These are phyloP conservation scores for Ustilago xerochloae DNA, from an alignment of 1,284 basidiomycete species.

Conservation along the genomic window DNA sequence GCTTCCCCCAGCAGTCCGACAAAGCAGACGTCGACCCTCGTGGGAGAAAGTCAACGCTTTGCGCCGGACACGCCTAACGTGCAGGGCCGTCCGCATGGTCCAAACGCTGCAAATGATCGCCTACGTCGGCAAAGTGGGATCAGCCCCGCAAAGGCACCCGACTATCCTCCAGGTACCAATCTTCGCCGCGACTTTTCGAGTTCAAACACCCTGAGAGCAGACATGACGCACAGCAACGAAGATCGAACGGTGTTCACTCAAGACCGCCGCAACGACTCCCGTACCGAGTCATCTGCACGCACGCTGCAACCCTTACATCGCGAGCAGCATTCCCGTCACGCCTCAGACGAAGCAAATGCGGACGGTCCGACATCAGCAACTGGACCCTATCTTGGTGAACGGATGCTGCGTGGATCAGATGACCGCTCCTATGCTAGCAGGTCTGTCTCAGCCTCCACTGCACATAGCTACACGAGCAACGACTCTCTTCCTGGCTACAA, in stretches of 20 bases:
- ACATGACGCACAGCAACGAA: background rate
- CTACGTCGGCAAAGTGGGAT: background rate
- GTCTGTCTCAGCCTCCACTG: constrained; percentile 38
- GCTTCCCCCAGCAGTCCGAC: background rate
- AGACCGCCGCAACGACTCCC: background rate
- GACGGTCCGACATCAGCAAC: background rate
- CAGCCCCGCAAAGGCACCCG: background rate
- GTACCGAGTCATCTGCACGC: background rate
- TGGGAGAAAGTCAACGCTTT: background rate
- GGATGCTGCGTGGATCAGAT: constrained; percentile 13
- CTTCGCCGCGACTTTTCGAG: constrained; percentile 41
- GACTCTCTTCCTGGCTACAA: constrained; percentile 33
- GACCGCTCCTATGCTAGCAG: constrained; percentile 20
- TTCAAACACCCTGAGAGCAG: constrained; percentile 37
- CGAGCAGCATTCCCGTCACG: background rate
- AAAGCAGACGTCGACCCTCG: background rate
- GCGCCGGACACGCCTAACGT: background rate
- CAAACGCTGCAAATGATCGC: background rate
- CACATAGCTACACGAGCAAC: constrained; percentile 29
- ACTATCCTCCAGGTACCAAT: background rate
- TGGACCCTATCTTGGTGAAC: constrained; percentile 12
- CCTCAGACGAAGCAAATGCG: constrained; percentile 1
- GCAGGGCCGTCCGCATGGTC: background rate
- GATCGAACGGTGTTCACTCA: background rate
- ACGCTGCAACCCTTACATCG: background rate